Evolutionary conservation across 2,329 filamentous ascomycete genomes (phyloP).

Genomic region (Exophiala sideris): DNA sequence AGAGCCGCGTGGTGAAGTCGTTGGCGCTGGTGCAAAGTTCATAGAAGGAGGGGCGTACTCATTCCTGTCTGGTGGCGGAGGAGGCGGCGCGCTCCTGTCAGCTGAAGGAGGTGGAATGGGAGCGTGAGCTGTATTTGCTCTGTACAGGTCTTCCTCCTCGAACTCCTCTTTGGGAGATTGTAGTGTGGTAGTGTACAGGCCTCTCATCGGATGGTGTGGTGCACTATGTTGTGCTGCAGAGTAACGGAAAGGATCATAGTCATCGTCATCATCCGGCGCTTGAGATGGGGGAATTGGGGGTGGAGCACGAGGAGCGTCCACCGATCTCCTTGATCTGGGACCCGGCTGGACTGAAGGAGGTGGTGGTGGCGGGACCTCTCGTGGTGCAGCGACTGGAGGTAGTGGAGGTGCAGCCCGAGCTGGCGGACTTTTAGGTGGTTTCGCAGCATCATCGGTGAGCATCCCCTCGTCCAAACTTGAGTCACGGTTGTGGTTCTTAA

Average conservation of each 20-base stretch:
- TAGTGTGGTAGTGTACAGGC: constrained; percentile 25
- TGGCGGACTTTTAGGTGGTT: constrained; percentile 43
- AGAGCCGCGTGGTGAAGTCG: constrained; percentile 55
- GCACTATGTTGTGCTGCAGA: constrained; percentile 34
- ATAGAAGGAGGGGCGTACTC: constrained; percentile 48
- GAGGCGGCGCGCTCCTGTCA: constrained; percentile 31
- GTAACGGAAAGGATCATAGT: constrained; percentile 54
- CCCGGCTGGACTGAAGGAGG: constrained; percentile 56
- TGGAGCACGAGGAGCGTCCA: constrained; percentile 69
- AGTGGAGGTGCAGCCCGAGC: constrained; percentile 51
- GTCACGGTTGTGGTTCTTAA: constrained; percentile 77
- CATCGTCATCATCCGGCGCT: constrained; percentile 43
- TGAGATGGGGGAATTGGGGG: constrained; percentile 56
- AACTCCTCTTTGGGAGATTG: constrained; percentile 33
- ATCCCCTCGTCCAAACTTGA: constrained; percentile 68
- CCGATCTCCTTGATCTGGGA: constrained; percentile 58
- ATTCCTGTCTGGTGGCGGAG: constrained; percentile 45
- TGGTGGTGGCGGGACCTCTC: constrained; percentile 60
- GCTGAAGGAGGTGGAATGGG: constrained; percentile 36
- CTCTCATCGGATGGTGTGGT: constrained; percentile 30
- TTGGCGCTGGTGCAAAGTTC: constrained; percentile 37
- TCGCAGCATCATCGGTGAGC: constrained; percentile 53
- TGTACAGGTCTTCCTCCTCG: constrained; percentile 47
- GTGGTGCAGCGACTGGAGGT: constrained; percentile 54
- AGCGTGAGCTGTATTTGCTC: constrained; percentile 38